These are phyloP conservation scores for Westerdykella sp. DNA, from an alignment of 2,329 filamentous ascomycete genomes.

Conservation along the genomic window DNA sequence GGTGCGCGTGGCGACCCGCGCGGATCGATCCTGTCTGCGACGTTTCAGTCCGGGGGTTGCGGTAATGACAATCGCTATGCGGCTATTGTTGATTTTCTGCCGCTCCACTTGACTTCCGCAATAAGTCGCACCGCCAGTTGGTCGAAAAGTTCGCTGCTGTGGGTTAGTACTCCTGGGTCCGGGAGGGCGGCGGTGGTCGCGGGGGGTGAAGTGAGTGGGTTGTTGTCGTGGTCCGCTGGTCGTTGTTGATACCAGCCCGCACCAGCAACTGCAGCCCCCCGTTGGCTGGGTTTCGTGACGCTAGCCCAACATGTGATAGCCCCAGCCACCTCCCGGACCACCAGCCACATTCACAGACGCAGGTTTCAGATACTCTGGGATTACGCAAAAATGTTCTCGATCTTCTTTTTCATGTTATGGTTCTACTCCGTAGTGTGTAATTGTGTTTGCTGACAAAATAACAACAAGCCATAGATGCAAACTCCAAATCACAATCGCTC, in stretches of 20 bases:
- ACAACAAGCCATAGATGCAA: no score
- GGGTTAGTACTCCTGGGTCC: conserved; percentile 30
- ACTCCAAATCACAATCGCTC: no score
- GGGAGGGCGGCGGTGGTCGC: conserved; percentile 12
- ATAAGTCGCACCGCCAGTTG: conserved; percentile 5
- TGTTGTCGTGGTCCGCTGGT: conserved; percentile 14
- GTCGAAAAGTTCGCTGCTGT: conserved; percentile 16
- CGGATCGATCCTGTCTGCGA: conserved; percentile 15
- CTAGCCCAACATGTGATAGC: neutral
- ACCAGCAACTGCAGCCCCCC: neutral
- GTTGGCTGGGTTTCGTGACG: conserved; percentile 8
- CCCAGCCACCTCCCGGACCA: neutral
- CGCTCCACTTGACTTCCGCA: conserved; percentile 7
- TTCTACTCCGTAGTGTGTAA: no score
- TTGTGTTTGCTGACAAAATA: no score
- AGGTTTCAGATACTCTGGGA: neutral
- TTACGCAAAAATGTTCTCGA: no score
- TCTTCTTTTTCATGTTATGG: no score
- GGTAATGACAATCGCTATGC: conserved; percentile 19
- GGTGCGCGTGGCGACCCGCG: neutral
- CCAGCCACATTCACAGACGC: neutral
- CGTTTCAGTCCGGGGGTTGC: conserved; percentile 23
- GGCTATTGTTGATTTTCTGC: conserved; percentile 14
- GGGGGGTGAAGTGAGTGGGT: conserved; percentile 4
- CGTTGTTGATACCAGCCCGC: conserved; percentile 18